phyloP scores from a whole-genome alignment of 768 basidiomycete genomes.

The Amanita pseudoporphyria region DNA sequence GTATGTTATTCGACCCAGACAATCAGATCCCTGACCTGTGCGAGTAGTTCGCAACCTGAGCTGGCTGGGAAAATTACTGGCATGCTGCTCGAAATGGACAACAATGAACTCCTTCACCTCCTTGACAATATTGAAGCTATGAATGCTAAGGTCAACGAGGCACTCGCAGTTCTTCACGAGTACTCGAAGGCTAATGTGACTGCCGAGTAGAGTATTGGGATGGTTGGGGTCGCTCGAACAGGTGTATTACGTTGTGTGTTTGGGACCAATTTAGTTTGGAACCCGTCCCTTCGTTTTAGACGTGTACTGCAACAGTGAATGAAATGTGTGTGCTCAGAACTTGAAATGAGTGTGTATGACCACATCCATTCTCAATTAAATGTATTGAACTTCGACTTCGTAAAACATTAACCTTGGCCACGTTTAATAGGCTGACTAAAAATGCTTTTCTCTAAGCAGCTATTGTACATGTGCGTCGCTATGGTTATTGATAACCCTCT shows the following conservation, averaged over 20 bases:
- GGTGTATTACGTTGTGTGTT: conserved; percentile 1
- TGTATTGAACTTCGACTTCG: not conserved
- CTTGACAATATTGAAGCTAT: conserved; percentile 77
- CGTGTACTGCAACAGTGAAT: conserved; percentile 3
- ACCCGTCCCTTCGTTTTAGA: conserved; percentile 9
- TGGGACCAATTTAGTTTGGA: conserved; percentile 6
- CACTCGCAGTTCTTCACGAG: conserved; percentile 80
- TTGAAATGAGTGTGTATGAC: not conserved
- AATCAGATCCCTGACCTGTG: conserved; percentile 5
- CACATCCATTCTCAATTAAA: no score
- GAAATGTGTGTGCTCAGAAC: not conserved
- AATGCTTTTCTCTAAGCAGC: not conserved
- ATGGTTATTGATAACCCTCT: not conserved
- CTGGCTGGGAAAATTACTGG: conserved; percentile 98
- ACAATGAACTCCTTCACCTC: conserved; percentile 82
- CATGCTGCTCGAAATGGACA: conserved; percentile 99
- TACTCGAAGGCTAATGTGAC: conserved; percentile 38
- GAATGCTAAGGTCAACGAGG: conserved; percentile 86
- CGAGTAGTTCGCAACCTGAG: conserved; percentile 68
- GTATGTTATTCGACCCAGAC: conserved; percentile 22
- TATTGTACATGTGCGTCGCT: not conserved
- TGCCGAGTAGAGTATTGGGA: conserved; percentile 6
- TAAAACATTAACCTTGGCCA: no score
- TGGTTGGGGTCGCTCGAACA: conserved; percentile 3
- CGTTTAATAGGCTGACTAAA: no score